Conservation (phyloP, 108 stramenopile genomes). For the Aurantiochytrium sp. region DNA sequence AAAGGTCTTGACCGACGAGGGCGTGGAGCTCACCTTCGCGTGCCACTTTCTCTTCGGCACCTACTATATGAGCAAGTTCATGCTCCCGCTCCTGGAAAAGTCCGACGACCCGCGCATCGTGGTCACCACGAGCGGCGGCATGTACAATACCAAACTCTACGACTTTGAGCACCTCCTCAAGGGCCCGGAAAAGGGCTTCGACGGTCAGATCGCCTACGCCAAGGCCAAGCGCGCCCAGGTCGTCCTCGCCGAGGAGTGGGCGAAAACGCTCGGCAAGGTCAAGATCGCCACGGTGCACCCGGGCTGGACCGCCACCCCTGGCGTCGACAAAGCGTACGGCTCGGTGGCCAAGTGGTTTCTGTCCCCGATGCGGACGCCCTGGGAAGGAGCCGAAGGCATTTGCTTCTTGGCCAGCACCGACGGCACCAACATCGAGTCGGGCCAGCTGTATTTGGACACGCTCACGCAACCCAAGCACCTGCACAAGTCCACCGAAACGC, state of each 20-base stretch:
- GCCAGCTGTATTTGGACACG: constrained; percentile 82
- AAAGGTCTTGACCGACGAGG: constrained; percentile 67
- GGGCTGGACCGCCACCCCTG: constrained; percentile 74
- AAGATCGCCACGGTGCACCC: constrained; percentile 42
- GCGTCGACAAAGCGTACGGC: constrained; percentile 78
- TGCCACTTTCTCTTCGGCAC: constrained; percentile 72
- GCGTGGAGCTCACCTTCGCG: constrained; percentile 80
- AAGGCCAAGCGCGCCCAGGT: constrained; percentile 90
- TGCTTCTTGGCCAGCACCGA: constrained; percentile 67
- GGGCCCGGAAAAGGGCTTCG: constrained; percentile 48
- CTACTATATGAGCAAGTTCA: constrained; percentile 67
- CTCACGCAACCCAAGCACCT: constrained; percentile 71
- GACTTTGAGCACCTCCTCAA: constrained; percentile 66
- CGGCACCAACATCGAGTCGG: constrained; percentile 58
- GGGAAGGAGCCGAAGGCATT: constrained; percentile 89
- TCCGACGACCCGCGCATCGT: constrained; percentile 56
- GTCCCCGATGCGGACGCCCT: constrained; percentile 72
- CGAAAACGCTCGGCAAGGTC: background rate
- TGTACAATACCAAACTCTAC: constrained; percentile 83
- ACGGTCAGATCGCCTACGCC: constrained; percentile 76
- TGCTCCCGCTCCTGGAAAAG: constrained; percentile 61
- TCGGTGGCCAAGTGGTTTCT: constrained; percentile 64
- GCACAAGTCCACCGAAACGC: constrained; percentile 75
- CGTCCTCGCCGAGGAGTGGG: constrained; percentile 65
- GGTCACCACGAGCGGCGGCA: constrained; percentile 70